These are phyloP conservation scores for Melanogaster broomeanus DNA, from an alignment of 768 basidiomycete species.

Conservation along the genomic window DNA sequence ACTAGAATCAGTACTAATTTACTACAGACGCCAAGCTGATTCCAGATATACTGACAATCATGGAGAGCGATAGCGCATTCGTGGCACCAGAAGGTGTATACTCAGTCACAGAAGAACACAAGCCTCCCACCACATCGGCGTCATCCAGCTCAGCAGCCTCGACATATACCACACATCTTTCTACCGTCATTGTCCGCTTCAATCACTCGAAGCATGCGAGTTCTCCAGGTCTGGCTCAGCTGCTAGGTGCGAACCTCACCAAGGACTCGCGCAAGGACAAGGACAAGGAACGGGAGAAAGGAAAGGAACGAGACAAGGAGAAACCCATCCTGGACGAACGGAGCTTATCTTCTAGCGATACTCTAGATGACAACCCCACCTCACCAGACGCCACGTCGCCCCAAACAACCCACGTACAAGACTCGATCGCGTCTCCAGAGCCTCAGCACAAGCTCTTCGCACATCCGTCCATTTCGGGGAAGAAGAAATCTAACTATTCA, in stretches of 20 bases:
- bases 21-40: neutral
- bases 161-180: slow-evolving; percentile 61
- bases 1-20: too few relatives aligned
- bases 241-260: slow-evolving; percentile 57
- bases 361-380: slow-evolving; percentile 57
- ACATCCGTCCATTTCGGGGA: slow-evolving; percentile 40
- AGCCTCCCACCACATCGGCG: slow-evolving; percentile 51
- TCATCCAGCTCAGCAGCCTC: slow-evolving; percentile 32
- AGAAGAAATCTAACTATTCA: slow-evolving; percentile 63
- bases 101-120: slow-evolving; percentile 85
- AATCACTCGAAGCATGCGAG: slow-evolving; percentile 53
- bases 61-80: slow-evolving; percentile 85
- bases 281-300: slow-evolving; percentile 36
- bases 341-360: slow-evolving; percentile 83
- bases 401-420: slow-evolving; percentile 37
- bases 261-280: slow-evolving; percentile 58
- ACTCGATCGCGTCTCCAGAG: slow-evolving; percentile 24
- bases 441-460: slow-evolving; percentile 64
- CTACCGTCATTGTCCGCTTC: slow-evolving; percentile 63
- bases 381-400: slow-evolving; percentile 40
- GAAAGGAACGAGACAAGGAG: slow-evolving; percentile 42
- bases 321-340: slow-evolving; percentile 51
- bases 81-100: slow-evolving; percentile 91
- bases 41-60: too few relatives aligned
- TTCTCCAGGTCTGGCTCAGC: slow-evolving; percentile 64